Evolutionary conservation across 1,284 basidiomycete genomes (phyloP).

Genomic region (Heterobasidion irregulare): DNA sequence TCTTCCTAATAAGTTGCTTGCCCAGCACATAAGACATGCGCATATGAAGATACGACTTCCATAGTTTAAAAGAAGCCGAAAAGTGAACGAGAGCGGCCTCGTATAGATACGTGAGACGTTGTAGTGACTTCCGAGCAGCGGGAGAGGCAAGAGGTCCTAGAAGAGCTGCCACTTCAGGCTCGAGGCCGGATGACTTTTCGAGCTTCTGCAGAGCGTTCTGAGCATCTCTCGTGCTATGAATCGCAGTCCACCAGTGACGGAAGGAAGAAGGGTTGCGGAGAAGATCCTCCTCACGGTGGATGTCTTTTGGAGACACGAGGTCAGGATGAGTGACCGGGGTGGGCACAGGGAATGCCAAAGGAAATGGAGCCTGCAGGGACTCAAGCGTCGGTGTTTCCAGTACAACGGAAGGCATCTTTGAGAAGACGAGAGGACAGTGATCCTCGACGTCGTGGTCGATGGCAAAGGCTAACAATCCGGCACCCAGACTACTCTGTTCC

Average conservation of each 20-base stretch:
- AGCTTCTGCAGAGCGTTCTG: slow-evolving; percentile 49
- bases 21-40: slow-evolving; percentile 87
- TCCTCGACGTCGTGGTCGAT: background rate
- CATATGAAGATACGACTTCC: slow-evolving; percentile 87
- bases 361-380: slow-evolving; percentile 56
- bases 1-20: slow-evolving; percentile 60
- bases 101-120: slow-evolving; percentile 84
- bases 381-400: slow-evolving; percentile 37
- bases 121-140: slow-evolving; percentile 66
- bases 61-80: slow-evolving; percentile 87
- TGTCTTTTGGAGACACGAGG: slow-evolving; percentile 70
- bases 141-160: slow-evolving; percentile 73
- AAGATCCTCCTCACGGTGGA: slow-evolving; percentile 93
- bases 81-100: slow-evolving; percentile 88
- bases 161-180: slow-evolving; percentile 40
- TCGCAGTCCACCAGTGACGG: slow-evolving; percentile 87
- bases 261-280: slow-evolving; percentile 88
- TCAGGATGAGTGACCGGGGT: slow-evolving; percentile 72
- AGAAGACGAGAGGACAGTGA: background rate
- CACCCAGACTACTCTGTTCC: too few species aligned
- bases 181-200: slow-evolving; percentile 37
- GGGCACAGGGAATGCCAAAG: slow-evolving; percentile 80
- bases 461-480: too few species aligned
- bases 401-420: slow-evolving; percentile 48
- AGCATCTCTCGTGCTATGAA: slow-evolving; percentile 69